Evolutionary conservation across 148 eudicot genomes (phyloP), one percentile per base, ranked within the genome.

Genomic region (Gaultheria prostrata): DNA sequence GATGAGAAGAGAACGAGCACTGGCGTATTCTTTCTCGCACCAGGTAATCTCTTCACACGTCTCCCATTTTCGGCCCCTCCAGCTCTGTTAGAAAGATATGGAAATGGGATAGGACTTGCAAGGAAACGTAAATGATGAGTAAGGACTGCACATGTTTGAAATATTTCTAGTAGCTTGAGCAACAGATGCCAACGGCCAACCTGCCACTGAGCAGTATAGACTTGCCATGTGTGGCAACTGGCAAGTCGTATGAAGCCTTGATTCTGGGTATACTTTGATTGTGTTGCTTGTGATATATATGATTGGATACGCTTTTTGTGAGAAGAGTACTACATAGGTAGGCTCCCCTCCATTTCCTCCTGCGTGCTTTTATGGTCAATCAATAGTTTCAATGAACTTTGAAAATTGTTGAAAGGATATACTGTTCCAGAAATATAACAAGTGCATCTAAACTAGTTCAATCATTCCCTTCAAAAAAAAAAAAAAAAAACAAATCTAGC

Each of bases 11-110:
- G 98, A 97, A 80, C 88, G 95, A 82, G 94, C 99, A 49, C 71
- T 94, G 82, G 99, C 99, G 84, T 97, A 97, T 92, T 94, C 99
- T 67, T 94, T 88, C 83, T 90, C 94, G 81, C 98, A 96, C 87
- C 98, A 95, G 96, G 98, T 95, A 93, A 86, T 70, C 30, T 80
- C 75, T 83, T 85, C 45, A 71, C 82, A 80, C 39, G 35, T 39
- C 30, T 21, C 71, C 61, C n/a, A 51, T 20, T 51, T 32, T 43
- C 83, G 20, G 17, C 74, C 70, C 74, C 76, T 51, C 83, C 43
- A 77, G 72, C 74, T 76, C 71, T 76, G 18, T 79, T 30, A 76
- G 76, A 53, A 78, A 82, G 50, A 76, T 74, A 67, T 28, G 53
- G 48, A 84, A 82, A 57, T 73, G n/a, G 26, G 48, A 54, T 20